Conservation (phyloP, 2,329 filamentous ascomycete species). For the Xylariaceae sp. region DNA sequence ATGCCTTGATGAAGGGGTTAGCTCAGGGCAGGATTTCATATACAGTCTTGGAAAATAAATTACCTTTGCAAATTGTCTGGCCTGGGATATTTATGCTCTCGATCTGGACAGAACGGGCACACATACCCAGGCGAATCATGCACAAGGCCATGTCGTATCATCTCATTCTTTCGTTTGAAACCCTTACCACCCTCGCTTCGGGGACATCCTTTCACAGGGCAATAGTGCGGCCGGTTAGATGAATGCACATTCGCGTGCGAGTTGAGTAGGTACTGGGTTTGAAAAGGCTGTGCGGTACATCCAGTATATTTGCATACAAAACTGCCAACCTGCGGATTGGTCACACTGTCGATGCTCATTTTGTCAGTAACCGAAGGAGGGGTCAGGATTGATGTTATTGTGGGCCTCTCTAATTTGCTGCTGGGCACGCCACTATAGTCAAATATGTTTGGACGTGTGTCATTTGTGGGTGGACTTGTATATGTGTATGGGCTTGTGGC, state of each 20-base stretch:
- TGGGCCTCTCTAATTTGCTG: conserved; percentile 24
- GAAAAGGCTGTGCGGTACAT: conserved; percentile 70
- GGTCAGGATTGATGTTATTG: conserved; percentile 15
- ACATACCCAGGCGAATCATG: conserved; percentile 93
- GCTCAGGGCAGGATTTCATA: conserved; percentile 2
- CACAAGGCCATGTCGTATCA: conserved; percentile 77
- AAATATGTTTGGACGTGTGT: conserved; percentile 33
- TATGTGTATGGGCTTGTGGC: conserved; percentile 39
- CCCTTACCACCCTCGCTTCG: conserved; percentile 62
- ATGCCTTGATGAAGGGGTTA: conserved; percentile 69
- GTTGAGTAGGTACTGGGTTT: conserved; percentile 73
- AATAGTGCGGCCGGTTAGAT: conserved; percentile 62
- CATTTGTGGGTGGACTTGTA: conserved; percentile 20
- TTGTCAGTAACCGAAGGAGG: conserved; percentile 40
- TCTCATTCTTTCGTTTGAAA: conserved; percentile 70
- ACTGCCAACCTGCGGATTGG: conserved; percentile 46
- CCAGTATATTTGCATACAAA: conserved; percentile 59
- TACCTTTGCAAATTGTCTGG: conserved; percentile 95
- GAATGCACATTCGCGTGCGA: conserved; percentile 74
- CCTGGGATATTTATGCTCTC: conserved; percentile 89
- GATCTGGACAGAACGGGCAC: conserved; percentile 91
- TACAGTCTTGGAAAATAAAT: conserved; percentile 2
- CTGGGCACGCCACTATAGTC: conserved; percentile 43
- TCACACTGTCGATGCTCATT: conserved; percentile 57
- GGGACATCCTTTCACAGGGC: conserved; percentile 58